Evolutionary conservation across 2,329 filamentous ascomycete genomes (phyloP).

Genomic region (Talaromyces sp.): DNA sequence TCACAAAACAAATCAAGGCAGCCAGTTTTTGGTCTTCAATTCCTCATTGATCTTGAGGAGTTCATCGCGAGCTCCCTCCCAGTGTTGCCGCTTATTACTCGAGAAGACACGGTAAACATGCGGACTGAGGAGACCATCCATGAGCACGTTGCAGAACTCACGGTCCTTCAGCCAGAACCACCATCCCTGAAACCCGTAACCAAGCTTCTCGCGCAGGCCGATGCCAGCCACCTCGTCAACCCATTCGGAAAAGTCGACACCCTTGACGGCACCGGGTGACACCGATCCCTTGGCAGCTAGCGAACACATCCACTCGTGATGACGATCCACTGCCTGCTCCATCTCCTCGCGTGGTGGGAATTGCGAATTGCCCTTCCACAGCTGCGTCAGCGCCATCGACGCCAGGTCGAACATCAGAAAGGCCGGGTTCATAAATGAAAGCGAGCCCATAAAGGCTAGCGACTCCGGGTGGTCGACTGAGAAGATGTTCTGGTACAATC

Average conservation of each 20-base stretch:
- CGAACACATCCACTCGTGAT: slow-evolving; percentile 16
- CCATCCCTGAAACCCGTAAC: slow-evolving; percentile 28
- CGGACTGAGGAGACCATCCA: slow-evolving; percentile 29
- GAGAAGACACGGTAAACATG: slow-evolving; percentile 33
- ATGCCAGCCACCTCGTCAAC: slow-evolving; percentile 28
- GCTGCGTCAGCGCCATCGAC: slow-evolving; percentile 26
- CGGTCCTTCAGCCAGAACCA: slow-evolving; percentile 30
- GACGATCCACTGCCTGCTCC: slow-evolving; percentile 8
- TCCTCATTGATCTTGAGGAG: slow-evolving; percentile 20
- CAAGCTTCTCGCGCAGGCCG: slow-evolving; percentile 27
- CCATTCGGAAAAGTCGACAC: slow-evolving; percentile 22
- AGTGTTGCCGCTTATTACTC: slow-evolving; percentile 25
- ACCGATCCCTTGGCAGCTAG: slow-evolving; percentile 14
- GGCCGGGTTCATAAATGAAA: slow-evolving; percentile 18
- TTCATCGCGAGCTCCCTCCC: slow-evolving; percentile 24
- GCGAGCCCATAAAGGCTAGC: slow-evolving; percentile 27
- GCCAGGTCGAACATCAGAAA: slow-evolving; percentile 26
- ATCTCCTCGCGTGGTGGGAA: slow-evolving; percentile 24
- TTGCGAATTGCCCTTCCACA: slow-evolving; percentile 24
- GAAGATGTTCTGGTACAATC: slow-evolving; percentile 30
- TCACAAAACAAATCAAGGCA: not conserved
- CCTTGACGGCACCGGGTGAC: slow-evolving; percentile 13
- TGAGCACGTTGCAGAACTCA: slow-evolving; percentile 26
- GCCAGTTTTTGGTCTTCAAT: not conserved
- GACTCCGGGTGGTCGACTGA: slow-evolving; percentile 23